Conservation (phyloP, 2,329 filamentous ascomycete genomes). For the Trichoderma sp. region DNA sequence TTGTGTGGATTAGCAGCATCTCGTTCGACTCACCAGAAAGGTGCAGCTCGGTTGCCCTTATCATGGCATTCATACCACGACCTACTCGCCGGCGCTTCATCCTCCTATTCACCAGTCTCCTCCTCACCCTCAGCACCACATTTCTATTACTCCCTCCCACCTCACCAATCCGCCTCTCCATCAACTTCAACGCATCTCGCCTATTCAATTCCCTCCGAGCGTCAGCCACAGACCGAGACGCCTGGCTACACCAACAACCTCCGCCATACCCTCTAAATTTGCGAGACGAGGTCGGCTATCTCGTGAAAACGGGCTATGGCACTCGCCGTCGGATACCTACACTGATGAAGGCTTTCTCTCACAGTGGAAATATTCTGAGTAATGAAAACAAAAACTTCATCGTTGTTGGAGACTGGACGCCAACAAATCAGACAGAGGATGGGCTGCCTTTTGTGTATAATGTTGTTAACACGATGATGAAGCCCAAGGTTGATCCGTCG, state of each 20-base stretch:
- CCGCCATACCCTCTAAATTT: constrained; percentile 45
- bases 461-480: constrained; percentile 38
- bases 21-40: neutral
- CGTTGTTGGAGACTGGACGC: constrained; percentile 51
- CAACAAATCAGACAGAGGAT: constrained; percentile 33
- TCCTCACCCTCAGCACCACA: constrained; percentile 28
- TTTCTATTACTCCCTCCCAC: constrained; percentile 34
- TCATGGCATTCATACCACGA: constrained; percentile 29
- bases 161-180: constrained; percentile 33
- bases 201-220: constrained; percentile 32
- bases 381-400: constrained; percentile 43
- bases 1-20: neutral
- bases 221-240: constrained; percentile 34
- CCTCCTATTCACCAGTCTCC: constrained; percentile 24
- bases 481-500: constrained; percentile 30
- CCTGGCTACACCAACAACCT: constrained; percentile 39
- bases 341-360: constrained; percentile 44
- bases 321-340: constrained; percentile 48
- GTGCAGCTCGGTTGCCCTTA: neutral
- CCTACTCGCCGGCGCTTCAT: constrained; percentile 31
- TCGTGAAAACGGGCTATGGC: constrained; percentile 57
- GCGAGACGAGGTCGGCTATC: constrained; percentile 46
- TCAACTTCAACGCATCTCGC: constrained; percentile 36
- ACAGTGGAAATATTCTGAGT: constrained; percentile 33
- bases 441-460: constrained; percentile 36